Percentiles rank a stretch among this genome's conserved stretches.
Conservation (phyloP, 1,284 basidiomycete genomes). For the Neolentinus lepideus region DNA sequence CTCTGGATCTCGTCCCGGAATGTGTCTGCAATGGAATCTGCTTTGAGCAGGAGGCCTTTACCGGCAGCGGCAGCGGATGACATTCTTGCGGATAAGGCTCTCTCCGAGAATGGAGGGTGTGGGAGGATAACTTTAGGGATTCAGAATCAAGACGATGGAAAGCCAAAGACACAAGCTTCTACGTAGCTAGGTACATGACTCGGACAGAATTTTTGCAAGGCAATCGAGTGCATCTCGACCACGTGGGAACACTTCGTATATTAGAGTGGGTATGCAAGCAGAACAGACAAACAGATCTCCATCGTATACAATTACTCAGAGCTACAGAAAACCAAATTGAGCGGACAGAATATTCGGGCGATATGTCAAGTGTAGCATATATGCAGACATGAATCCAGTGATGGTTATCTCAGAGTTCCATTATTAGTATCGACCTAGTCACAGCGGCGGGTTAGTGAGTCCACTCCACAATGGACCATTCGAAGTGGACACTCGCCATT, state of each 20-base stretch:
- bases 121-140: no score
- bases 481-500: not conserved
- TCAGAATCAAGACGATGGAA: no score
- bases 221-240: not conserved
- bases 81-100: no score
- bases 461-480: not conserved
- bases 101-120: no score
- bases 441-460: not conserved
- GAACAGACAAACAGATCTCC: not conserved
- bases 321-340: not conserved
- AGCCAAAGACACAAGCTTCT: no score
- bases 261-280: not conserved
- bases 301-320: not conserved
- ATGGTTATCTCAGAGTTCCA: not conserved
- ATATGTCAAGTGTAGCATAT: not conserved
- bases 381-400: not conserved
- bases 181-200: no score
- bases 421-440: not conserved
- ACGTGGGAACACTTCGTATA: not conserved
- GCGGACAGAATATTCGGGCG: not conserved
- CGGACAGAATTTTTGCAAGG: no score
- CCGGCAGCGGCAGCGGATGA: constrained; percentile 19
- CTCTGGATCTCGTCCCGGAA: constrained; percentile 64
- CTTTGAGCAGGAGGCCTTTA: constrained; percentile 71
- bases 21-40: constrained; percentile 59